phyloP scores from a whole-genome alignment of 176 grass and related monocot species.

The Musa troglodytarum region DNA sequence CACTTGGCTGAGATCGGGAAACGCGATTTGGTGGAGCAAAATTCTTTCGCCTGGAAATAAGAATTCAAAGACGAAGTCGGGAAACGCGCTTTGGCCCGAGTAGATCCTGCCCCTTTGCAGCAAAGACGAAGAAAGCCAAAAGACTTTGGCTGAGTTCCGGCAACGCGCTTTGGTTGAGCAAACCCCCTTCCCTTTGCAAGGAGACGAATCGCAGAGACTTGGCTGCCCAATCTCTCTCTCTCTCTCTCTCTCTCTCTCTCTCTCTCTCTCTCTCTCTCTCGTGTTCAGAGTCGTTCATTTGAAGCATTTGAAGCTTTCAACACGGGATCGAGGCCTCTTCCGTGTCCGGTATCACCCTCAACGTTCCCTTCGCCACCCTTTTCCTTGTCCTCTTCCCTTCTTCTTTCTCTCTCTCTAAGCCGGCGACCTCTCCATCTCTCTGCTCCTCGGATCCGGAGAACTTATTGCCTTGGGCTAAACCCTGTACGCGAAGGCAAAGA shows the following conservation, averaged over 20 bases:
- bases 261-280: background rate
- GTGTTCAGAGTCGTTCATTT: background rate
- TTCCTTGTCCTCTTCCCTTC: background rate
- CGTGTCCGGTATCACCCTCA: background rate
- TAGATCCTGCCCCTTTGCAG: too few species aligned
- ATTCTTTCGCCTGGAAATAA: too few species aligned
- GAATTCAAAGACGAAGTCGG: too few species aligned
- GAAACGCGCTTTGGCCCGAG: too few species aligned
- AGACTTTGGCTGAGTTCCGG: too few species aligned
- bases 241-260: too few species aligned
- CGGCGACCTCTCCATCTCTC: background rate
- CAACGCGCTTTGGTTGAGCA: background rate
- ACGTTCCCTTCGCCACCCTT: background rate
- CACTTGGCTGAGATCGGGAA: too few species aligned
- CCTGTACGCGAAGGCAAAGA: background rate
- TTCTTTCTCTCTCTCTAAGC: background rate
- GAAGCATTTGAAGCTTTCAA: background rate
- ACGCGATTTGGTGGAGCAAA: too few species aligned
- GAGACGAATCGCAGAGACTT: background rate
- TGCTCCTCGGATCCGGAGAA: background rate
- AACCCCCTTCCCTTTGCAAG: background rate
- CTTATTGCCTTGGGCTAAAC: background rate
- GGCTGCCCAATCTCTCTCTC: background rate
- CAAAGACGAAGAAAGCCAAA: too few species aligned
- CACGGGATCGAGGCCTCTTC: background rate